Evolutionary conservation across 2,329 filamentous ascomycete genomes (phyloP).

Genomic region (Ceratocystis papillata): DNA sequence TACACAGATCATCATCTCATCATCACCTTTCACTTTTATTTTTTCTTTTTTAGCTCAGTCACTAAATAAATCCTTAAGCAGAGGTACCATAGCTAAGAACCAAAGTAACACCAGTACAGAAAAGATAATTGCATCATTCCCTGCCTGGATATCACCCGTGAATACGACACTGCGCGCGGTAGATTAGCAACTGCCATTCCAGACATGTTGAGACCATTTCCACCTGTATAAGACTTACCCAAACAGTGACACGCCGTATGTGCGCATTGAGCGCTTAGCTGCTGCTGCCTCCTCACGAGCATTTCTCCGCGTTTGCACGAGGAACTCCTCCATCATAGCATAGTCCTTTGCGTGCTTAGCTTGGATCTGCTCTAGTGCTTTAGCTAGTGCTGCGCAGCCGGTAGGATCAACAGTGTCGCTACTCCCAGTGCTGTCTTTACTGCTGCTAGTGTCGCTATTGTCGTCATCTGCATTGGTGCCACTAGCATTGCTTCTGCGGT

Average conservation of each 20-base stretch:
- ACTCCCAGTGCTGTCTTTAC: not conserved
- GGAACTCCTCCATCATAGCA: constrained; percentile 9
- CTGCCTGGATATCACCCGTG: not conserved
- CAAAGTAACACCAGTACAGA: not conserved
- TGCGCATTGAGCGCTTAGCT: constrained; percentile 2
- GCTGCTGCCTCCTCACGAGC: not conserved
- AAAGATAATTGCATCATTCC: not conserved
- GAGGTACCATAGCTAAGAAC: not conserved
- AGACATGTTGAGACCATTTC: not conserved
- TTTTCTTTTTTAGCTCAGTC: not conserved
- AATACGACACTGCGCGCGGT: not conserved
- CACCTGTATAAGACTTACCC: constrained; percentile 2
- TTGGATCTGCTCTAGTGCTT: not conserved
- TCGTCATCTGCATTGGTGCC: not conserved
- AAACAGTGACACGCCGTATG: constrained; percentile 5
- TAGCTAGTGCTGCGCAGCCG: not conserved
- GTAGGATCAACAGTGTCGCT: not conserved
- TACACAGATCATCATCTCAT: too few relatives aligned
- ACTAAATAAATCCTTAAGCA: not conserved
- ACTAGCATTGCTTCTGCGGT: not conserved
- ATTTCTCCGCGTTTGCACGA: not conserved
- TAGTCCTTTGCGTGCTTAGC: not conserved
- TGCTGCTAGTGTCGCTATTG: not conserved
- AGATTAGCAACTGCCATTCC: not conserved
- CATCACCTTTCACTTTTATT: not conserved